Evolutionary conservation across 2,329 filamentous ascomycete species (phyloP).

Genomic region (Bimuria novae-zelandiae): DNA sequence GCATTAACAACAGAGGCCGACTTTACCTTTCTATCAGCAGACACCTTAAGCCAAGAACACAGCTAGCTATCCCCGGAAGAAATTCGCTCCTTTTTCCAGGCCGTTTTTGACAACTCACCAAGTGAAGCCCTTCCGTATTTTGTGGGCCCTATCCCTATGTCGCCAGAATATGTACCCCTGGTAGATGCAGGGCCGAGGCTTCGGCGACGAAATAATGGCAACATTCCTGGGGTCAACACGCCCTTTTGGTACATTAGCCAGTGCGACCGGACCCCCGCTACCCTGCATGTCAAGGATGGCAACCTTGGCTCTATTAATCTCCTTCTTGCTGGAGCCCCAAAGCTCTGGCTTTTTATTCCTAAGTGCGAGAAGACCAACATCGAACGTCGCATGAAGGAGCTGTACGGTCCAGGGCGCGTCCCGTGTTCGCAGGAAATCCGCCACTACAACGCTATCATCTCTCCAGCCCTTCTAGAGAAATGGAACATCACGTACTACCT

Average conservation of each 20-base stretch:
- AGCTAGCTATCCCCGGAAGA: background rate
- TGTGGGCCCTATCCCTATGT: background rate
- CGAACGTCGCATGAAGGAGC: background rate
- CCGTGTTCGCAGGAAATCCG: background rate
- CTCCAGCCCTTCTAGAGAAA: background rate
- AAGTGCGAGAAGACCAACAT: background rate
- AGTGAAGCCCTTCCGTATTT: slow-evolving; percentile 1
- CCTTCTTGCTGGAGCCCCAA: slow-evolving; percentile 6
- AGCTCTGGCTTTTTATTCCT: slow-evolving; percentile 9
- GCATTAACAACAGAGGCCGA: background rate
- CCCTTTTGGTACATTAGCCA: slow-evolving; percentile 10
- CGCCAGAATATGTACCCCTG: background rate
- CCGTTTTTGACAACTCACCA: background rate
- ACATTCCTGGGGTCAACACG: slow-evolving; percentile 5
- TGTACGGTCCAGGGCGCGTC: background rate
- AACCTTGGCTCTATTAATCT: slow-evolving; percentile 9
- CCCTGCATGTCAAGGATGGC: slow-evolving; percentile 9
- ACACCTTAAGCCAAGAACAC: background rate
- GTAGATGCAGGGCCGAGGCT: background rate
- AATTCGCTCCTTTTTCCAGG: background rate
- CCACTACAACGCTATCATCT: slow-evolving; percentile 2
- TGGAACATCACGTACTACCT: slow-evolving; percentile 4
- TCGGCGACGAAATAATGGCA: background rate
- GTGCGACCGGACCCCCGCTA: background rate
- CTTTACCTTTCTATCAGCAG: background rate